A percentile compares a stretch with the other conserved stretches of the same genome.
These are phyloP conservation scores for Neostapfia colusana DNA, from an alignment of 176 grass and related monocot genomes.

Conservation along the genomic window DNA sequence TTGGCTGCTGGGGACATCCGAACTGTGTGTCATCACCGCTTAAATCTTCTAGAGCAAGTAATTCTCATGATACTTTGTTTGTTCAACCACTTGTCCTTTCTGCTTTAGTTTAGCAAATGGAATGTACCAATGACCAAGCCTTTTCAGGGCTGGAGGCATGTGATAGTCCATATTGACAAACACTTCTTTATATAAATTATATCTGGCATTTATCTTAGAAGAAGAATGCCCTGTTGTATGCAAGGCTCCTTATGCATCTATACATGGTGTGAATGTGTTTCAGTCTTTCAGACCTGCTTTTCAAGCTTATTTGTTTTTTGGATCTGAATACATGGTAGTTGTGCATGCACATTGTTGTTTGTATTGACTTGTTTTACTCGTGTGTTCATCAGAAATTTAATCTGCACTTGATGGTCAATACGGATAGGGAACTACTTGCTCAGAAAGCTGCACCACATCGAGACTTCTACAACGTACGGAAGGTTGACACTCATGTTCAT, in stretches of 20 bases:
- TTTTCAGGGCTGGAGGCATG: conserved; percentile 8
- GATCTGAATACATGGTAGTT: conserved; percentile 25
- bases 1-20: conserved; percentile 85
- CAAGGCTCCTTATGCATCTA: not conserved
- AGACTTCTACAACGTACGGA: conserved; percentile 96
- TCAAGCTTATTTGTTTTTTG: conserved; percentile 31
- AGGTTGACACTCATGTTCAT: conserved; percentile 99
- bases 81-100: not conserved
- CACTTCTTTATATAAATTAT: not conserved
- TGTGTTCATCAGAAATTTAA: conserved; percentile 82
- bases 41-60: conserved; percentile 95
- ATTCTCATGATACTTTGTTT: conserved; percentile 13
- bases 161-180: not conserved
- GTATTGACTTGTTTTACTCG: conserved; percentile 11
- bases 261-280: not conserved
- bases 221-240: not conserved
- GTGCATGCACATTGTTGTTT: not conserved
- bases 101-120: not conserved
- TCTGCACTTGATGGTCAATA: conserved; percentile 93
- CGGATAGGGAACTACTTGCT: conserved; percentile 95
- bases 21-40: conserved; percentile 82
- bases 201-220: not conserved
- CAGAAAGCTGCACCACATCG: conserved; percentile 93
- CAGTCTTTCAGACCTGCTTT: not conserved
- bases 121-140: not conserved